Evolutionary conservation across 139 green algal species (phyloP).

Genomic region (Picochlorum sp.): DNA sequence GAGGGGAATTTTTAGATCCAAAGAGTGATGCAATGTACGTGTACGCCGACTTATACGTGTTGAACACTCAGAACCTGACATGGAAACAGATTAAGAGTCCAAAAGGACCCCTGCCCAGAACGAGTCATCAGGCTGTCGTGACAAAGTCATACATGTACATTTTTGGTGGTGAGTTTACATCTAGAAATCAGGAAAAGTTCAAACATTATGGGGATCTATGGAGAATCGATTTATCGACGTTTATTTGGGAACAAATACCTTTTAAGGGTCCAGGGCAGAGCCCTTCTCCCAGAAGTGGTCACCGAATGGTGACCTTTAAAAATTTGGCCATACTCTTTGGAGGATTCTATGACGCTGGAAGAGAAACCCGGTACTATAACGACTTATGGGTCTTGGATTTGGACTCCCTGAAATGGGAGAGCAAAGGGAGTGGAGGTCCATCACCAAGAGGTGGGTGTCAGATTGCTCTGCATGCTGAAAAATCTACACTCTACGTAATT

Average conservation of each 20-base stretch:
- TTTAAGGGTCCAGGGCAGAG: constrained; percentile 39
- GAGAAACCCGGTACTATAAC: constrained; percentile 74
- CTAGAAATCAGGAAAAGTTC: constrained; percentile 78
- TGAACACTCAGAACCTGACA: constrained; percentile 49
- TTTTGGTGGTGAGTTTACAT: constrained; percentile 94
- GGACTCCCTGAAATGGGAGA: constrained; percentile 57
- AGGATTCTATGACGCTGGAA: constrained; percentile 83
- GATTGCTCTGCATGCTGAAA: constrained; percentile 52
- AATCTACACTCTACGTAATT: constrained; percentile 61
- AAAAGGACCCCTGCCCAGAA: constrained; percentile 69
- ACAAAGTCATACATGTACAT: constrained; percentile 74
- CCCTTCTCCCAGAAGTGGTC: constrained; percentile 65
- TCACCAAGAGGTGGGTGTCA: constrained; percentile 57
- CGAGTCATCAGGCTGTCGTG: constrained; percentile 71
- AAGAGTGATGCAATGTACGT: constrained; percentile 61
- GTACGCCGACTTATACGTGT: constrained; percentile 84
- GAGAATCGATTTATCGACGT: constrained; percentile 76
- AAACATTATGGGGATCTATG: constrained; percentile 91
- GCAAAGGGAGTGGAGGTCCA: constrained; percentile 30
- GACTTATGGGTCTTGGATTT: constrained; percentile 81
- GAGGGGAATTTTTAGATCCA: constrained; percentile 80
- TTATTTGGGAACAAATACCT: constrained; percentile 83
- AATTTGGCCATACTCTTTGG: constrained; percentile 80
- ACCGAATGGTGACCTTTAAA: constrained; percentile 76
- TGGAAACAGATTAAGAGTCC: constrained; percentile 61